These are phyloP conservation scores for Jamesozyma lodderae DNA, from an alignment of 805 yeast species.

Conservation along the genomic window DNA sequence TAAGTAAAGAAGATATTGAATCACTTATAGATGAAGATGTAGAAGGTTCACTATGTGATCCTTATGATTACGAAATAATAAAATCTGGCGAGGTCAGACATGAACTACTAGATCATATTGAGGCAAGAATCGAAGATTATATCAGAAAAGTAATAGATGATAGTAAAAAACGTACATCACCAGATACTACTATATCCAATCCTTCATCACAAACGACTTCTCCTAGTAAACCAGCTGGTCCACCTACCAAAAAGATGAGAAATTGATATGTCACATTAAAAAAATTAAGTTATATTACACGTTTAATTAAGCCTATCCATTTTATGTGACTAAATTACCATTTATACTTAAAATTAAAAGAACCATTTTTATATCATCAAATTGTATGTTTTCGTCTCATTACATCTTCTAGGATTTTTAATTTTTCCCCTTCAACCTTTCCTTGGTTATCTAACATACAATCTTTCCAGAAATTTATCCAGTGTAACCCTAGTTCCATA, in stretches of 20 bases:
- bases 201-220: conserved; percentile 7
- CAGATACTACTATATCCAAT: not conserved
- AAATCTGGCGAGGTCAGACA: conserved; percentile 26
- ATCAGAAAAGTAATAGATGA: conserved; percentile 17
- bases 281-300: no score
- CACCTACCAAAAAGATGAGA: conserved; percentile 1
- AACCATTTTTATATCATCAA: no score
- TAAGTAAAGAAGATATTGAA: conserved; percentile 17
- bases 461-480: no score
- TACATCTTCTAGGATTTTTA: no score
- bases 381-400: no score
- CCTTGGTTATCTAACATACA: no score
- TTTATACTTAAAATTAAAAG: no score
- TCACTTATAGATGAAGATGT: conserved; percentile 19
- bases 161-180: conserved; percentile 15
- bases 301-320: no score
- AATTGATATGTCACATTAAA: not conserved
- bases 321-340: no score
- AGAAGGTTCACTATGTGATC: conserved; percentile 4
- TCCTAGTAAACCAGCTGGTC: not conserved
- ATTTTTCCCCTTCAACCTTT: no score
- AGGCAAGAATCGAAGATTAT: conserved; percentile 19
- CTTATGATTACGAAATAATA: conserved; percentile 20
- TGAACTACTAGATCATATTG: conserved; percentile 24
- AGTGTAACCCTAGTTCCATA: no score